These are phyloP conservation scores for Sporothrix euskadiensis DNA, from an alignment of 2,329 filamentous ascomycete genomes.

Conservation along the genomic window DNA sequence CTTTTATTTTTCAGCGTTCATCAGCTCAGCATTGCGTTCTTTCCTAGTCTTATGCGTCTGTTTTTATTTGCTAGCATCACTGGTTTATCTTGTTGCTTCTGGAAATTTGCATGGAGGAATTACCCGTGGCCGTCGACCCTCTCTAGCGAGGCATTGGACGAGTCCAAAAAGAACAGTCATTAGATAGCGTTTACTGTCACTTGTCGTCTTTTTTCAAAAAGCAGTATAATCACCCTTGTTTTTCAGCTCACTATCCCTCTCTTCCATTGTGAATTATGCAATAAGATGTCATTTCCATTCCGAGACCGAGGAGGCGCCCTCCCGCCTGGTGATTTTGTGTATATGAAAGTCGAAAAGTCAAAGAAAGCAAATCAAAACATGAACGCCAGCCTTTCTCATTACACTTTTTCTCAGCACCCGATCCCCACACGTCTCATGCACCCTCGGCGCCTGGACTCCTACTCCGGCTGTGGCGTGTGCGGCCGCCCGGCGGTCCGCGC, in stretches of 20 bases:
- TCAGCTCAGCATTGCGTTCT: background rate
- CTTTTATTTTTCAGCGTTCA: background rate
- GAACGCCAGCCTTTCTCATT: slow-evolving; percentile 7
- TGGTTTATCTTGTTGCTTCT: background rate
- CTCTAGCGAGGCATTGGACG: background rate
- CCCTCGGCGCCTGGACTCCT: slow-evolving; percentile 46
- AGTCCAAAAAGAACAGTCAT: background rate
- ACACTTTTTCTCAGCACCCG: background rate
- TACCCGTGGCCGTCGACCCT: background rate
- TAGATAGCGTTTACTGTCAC: background rate
- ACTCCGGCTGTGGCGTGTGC: slow-evolving; percentile 46
- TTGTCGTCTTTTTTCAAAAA: background rate
- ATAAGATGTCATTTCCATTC: background rate
- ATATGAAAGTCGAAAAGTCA: background rate
- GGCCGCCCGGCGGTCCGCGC: slow-evolving; percentile 39
- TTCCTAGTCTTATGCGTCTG: background rate
- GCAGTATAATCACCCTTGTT: background rate
- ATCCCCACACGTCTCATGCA: slow-evolving; percentile 35
- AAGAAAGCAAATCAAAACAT: background rate
- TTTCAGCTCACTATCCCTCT: background rate
- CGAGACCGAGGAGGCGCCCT: background rate
- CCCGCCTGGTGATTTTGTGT: slow-evolving; percentile 3
- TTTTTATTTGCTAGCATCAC: background rate
- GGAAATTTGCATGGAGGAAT: slow-evolving; percentile 12
- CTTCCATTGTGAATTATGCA: background rate